Conservation (phyloP, 768 basidiomycete genomes). For the Mycena polygramma region DNA sequence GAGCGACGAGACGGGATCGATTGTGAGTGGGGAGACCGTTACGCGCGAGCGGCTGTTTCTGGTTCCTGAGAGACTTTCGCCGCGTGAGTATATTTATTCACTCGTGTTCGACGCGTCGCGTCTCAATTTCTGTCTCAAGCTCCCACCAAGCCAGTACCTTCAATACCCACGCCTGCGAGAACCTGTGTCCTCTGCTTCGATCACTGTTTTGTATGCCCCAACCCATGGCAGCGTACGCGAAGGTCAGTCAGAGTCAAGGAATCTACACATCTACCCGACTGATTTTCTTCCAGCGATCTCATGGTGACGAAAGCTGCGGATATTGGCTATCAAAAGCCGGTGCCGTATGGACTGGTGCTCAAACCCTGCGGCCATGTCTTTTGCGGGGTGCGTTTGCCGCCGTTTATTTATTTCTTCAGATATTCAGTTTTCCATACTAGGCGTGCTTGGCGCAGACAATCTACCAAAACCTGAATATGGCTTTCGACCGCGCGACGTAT, state of each 20-base stretch:
- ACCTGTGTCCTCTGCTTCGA: conserved; percentile 20
- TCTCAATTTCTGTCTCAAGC: background rate
- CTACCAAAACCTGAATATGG: conserved; percentile 37
- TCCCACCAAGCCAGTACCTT: background rate
- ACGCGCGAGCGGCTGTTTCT: conserved; percentile 19
- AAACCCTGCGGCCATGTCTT: conserved; percentile 34
- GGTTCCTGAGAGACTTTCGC: background rate
- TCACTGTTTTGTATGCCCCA: conserved; percentile 21
- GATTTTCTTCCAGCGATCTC: conserved; percentile 9
- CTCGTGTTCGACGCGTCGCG: background rate
- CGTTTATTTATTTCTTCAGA: too few relatives aligned
- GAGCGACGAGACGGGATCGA: background rate
- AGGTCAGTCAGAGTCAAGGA: background rate
- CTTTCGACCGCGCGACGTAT: conserved; percentile 35
- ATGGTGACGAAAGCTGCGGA: conserved; percentile 10
- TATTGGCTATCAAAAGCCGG: background rate
- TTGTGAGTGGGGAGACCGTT: background rate
- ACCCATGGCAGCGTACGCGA: conserved; percentile 35
- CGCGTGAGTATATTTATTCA: conserved; percentile 18
- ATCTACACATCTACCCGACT: background rate
- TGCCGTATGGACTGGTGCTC: conserved; percentile 26
- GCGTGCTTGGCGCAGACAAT: conserved; percentile 38
- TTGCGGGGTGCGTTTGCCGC: conserved; percentile 30
- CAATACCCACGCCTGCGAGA: background rate
- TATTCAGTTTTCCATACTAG: conserved; percentile 11